These are phyloP conservation scores for Ambrosiella cleistominuta DNA, from an alignment of 2,329 filamentous ascomycete genomes.

Conservation along the genomic window DNA sequence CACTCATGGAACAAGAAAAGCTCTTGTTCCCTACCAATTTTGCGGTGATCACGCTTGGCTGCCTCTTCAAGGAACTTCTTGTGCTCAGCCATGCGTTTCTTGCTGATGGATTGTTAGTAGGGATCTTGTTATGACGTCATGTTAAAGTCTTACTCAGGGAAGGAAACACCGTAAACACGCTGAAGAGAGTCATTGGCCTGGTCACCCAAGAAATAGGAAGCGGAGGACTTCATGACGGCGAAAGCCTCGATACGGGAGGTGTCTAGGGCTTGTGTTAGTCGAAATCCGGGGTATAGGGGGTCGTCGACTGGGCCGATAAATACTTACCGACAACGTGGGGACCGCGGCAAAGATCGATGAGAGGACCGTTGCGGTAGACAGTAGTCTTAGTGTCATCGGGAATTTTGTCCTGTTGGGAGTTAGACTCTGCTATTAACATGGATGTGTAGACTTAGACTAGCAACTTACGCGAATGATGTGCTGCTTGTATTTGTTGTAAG, in stretches of 20 bases:
- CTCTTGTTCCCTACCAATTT: slow-evolving; percentile 88
- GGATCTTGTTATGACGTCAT: neutral
- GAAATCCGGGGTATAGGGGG: neutral
- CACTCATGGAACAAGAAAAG: slow-evolving; percentile 92
- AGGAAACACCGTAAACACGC: slow-evolving; percentile 90
- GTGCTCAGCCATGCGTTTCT: slow-evolving; percentile 85
- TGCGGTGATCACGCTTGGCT: slow-evolving; percentile 90
- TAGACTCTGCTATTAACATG: neutral
- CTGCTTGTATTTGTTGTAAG: slow-evolving; percentile 96
- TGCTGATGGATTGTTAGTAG: slow-evolving; percentile 24
- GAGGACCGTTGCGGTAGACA: slow-evolving; percentile 80
- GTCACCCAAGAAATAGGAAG: slow-evolving; percentile 66
- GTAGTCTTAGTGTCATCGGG: slow-evolving; percentile 60
- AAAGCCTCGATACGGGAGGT: slow-evolving; percentile 91
- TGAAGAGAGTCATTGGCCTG: slow-evolving; percentile 88
- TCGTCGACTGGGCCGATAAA: neutral
- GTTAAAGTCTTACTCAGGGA: slow-evolving; percentile 24
- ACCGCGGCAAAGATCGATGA: slow-evolving; percentile 90
- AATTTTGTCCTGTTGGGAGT: slow-evolving; percentile 51
- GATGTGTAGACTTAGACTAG: neutral
- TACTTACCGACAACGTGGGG: slow-evolving; percentile 60
- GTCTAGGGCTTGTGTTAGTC: slow-evolving; percentile 22
- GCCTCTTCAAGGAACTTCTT: slow-evolving; percentile 92
- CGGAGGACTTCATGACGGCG: slow-evolving; percentile 65
- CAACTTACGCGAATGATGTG: slow-evolving; percentile 56